phyloP scores from a whole-genome alignment of 768 basidiomycete species.

The Clavaria fumosa region DNA sequence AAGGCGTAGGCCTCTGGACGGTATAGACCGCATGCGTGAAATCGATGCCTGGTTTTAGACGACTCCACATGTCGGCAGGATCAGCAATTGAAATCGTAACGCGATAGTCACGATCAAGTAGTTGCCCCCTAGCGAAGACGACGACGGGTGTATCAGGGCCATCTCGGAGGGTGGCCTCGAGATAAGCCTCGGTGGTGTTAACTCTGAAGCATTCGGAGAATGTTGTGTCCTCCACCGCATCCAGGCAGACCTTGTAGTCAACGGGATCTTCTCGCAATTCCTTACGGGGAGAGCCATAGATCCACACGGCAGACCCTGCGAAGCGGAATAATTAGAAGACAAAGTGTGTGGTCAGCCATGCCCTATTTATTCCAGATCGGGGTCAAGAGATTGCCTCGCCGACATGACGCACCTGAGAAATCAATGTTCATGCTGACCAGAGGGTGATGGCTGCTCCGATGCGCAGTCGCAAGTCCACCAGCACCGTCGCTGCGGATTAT shows the following conservation, averaged over 20 bases:
- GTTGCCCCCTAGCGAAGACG: background rate
- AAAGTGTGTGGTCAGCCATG: too few relatives aligned
- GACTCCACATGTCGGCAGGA: background rate
- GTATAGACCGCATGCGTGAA: slow-evolving; percentile 1
- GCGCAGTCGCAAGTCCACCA: background rate
- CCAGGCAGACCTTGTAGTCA: background rate
- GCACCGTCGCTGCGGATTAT: background rate
- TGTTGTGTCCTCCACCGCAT: background rate
- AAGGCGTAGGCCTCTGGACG: background rate
- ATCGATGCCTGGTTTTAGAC: background rate
- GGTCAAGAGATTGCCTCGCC: too few relatives aligned
- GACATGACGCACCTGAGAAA: background rate
- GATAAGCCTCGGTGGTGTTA: background rate
- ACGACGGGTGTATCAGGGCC: background rate
- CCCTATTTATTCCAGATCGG: too few relatives aligned
- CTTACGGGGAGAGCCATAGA: background rate
- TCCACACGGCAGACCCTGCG: slow-evolving; percentile 1
- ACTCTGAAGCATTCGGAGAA: slow-evolving; percentile 1
- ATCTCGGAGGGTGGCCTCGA: background rate
- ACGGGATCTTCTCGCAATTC: background rate
- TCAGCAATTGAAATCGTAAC: background rate
- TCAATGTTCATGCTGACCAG: background rate
- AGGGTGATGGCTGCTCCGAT: background rate
- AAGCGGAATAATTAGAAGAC: too few relatives aligned
- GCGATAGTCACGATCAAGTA: background rate